A percentile compares a stretch with the other conserved stretches of the same genome.
phyloP scores from a whole-genome alignment of 345 rosid genomes.

The Erucastrum elatum region DNA sequence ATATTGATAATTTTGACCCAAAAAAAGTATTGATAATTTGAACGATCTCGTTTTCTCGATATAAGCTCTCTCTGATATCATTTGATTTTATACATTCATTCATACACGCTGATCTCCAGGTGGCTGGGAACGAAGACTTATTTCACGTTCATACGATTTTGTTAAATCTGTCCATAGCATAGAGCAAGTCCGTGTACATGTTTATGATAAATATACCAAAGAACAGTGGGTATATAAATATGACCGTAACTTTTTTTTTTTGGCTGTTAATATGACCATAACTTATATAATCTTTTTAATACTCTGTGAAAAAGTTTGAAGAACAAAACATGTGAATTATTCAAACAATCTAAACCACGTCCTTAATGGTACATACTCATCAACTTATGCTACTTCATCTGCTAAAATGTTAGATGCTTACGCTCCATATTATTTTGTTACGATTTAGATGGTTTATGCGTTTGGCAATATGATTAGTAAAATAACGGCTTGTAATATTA shows the following conservation, averaged over 20 bases:
- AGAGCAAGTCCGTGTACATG: neutral
- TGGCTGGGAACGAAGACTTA: slow-evolving; percentile 8
- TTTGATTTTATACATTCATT: slow-evolving; percentile 6
- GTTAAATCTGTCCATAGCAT: neutral
- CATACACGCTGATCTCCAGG: slow-evolving; percentile 2
- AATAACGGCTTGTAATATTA: too few species aligned
- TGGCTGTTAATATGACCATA: neutral
- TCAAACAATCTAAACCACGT: neutral
- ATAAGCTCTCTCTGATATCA: slow-evolving; percentile 11
- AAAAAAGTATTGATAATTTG: neutral
- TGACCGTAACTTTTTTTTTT: neutral
- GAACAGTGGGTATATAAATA: neutral
- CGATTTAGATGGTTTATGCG: neutral
- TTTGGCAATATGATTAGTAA: neutral
- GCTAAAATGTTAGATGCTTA: neutral
- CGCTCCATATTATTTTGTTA: neutral
- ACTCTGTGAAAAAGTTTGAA: neutral
- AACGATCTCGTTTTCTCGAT: slow-evolving; percentile 1
- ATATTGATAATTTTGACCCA: neutral
- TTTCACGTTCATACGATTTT: neutral
- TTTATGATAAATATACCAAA: neutral
- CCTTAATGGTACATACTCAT: neutral
- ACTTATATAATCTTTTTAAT: neutral
- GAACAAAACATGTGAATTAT: neutral
- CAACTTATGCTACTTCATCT: neutral